Conservation (phyloP, 2,329 filamentous ascomycete species). For the Beauveria varroae region DNA sequence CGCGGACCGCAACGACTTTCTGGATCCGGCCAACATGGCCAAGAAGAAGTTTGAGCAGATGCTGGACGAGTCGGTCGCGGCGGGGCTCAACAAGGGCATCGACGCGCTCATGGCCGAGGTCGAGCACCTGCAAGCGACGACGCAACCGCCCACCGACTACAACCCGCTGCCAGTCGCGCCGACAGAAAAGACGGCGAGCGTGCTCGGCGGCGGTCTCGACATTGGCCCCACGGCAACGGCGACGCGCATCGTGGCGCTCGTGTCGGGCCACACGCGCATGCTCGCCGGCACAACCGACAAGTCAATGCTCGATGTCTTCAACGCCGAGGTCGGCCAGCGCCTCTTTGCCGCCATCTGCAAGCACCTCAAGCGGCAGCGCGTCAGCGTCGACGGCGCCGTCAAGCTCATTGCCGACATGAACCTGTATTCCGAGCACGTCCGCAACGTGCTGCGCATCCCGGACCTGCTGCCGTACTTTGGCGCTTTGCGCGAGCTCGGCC, state of each 20-base stretch:
- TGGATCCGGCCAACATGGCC: constrained; percentile 83
- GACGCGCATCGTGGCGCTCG: constrained; percentile 71
- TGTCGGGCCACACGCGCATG: constrained; percentile 86
- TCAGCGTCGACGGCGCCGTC: constrained; percentile 82
- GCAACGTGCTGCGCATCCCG: constrained; percentile 65
- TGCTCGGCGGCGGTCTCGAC: constrained; percentile 25
- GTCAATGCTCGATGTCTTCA: constrained; percentile 96
- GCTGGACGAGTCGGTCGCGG: constrained; percentile 93
- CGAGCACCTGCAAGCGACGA: constrained; percentile 87
- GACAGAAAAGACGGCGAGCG: constrained; percentile 19
- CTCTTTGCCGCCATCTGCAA: constrained; percentile 92
- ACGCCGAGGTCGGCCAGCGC: constrained; percentile 89
- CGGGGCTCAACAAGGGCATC: constrained; percentile 93
- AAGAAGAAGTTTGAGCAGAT: constrained; percentile 99
- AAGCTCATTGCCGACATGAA: constrained; percentile 96
- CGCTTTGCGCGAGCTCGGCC: constrained; percentile 82
- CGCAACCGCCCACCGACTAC: constrained; percentile 80
- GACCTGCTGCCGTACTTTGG: constrained; percentile 85
- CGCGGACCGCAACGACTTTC: constrained; percentile 86
- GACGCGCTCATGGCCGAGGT: constrained; percentile 98
- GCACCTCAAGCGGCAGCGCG: constrained; percentile 90
- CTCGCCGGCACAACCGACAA: constrained; percentile 93
- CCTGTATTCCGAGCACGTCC: constrained; percentile 79
- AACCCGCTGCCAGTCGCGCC: constrained; percentile 51
- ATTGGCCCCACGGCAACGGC: constrained; percentile 73